These are phyloP conservation scores for Grigorovia jiainica DNA, from an alignment of 805 yeast genomes.

Conservation along the genomic window DNA sequence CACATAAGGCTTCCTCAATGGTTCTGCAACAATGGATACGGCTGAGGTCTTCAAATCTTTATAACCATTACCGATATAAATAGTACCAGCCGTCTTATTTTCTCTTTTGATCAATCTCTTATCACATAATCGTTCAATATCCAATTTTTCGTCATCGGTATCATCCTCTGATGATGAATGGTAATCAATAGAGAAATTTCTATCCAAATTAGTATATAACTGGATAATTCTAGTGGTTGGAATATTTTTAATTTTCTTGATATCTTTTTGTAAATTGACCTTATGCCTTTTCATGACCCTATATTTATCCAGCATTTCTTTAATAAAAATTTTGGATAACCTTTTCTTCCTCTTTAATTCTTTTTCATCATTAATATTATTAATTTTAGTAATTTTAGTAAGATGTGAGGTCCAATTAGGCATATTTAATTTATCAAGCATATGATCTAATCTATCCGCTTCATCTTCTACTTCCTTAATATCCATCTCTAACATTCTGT, in stretches of 20 bases:
- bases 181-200: slow-evolving; percentile 14
- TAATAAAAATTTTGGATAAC: slow-evolving; percentile 42
- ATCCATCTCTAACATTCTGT: slow-evolving; percentile 49
- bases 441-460: slow-evolving; percentile 37
- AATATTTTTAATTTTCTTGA: slow-evolving; percentile 11
- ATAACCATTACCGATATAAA: slow-evolving; percentile 13
- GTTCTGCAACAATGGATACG: slow-evolving; percentile 25
- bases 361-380: slow-evolving; percentile 35
- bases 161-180: slow-evolving; percentile 27
- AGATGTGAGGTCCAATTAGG: slow-evolving; percentile 42
- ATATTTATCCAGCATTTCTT: slow-evolving; percentile 25
- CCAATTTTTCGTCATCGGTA: slow-evolving; percentile 14
- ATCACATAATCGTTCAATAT: slow-evolving; percentile 11
- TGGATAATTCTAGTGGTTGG: slow-evolving; percentile 6
- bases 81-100: slow-evolving; percentile 16
- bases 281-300: slow-evolving; percentile 18
- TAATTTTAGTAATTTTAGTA: slow-evolving; percentile 40
- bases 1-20: slow-evolving; percentile 21
- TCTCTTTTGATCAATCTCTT: slow-evolving; percentile 1
- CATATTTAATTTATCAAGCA: slow-evolving; percentile 36
- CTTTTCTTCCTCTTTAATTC: slow-evolving; percentile 46
- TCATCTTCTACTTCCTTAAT: slow-evolving; percentile 38
- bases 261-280: slow-evolving; percentile 11
- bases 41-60: slow-evolving; percentile 2
- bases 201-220: slow-evolving; percentile 17